Conservation (phyloP, 352 stramenopile species). For the Globisporangium nunn region DNA sequence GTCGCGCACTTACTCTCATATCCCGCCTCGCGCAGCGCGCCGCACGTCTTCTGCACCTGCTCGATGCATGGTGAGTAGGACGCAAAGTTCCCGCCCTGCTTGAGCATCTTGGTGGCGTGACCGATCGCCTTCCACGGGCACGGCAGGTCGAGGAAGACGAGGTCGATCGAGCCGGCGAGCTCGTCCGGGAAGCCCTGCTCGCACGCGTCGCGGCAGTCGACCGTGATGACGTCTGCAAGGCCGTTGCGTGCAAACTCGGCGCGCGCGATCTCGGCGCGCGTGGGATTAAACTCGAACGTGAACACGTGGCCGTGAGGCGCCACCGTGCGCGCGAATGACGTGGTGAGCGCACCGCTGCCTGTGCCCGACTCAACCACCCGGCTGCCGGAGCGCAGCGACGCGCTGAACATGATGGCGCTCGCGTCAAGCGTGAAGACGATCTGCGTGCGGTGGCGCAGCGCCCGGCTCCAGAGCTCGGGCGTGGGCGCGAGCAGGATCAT, state of each 20-base stretch:
- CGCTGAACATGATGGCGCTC: slow-evolving; percentile 88
- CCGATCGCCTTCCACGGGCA: slow-evolving; percentile 95
- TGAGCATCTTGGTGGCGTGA: slow-evolving; percentile 91
- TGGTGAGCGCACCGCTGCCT: slow-evolving; percentile 90
- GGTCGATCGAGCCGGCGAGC: slow-evolving; percentile 80
- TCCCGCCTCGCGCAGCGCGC: slow-evolving; percentile 56
- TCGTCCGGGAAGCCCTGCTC: slow-evolving; percentile 75
- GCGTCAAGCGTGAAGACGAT: slow-evolving; percentile 97
- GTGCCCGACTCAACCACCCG: slow-evolving; percentile 90
- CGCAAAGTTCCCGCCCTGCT: slow-evolving; percentile 89
- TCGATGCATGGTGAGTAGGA: slow-evolving; percentile 99
- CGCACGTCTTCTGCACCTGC: slow-evolving; percentile 93
- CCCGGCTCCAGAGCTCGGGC: slow-evolving; percentile 95
- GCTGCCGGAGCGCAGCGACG: slow-evolving; percentile 88
- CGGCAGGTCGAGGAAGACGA: slow-evolving; percentile 97
- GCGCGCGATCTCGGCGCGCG: slow-evolving; percentile 86
- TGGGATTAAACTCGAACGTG: slow-evolving; percentile 98
- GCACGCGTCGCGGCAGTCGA: slow-evolving; percentile 95
- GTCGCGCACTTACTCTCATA: slow-evolving; percentile 63
- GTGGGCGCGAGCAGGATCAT: slow-evolving; percentile 94
- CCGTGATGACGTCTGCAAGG: slow-evolving; percentile 87
- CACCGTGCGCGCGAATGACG: slow-evolving; percentile 88
- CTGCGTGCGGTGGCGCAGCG: slow-evolving; percentile 91
- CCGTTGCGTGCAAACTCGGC: slow-evolving; percentile 93
- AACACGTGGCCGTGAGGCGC: slow-evolving; percentile 89